Evolutionary conservation across 2,329 filamentous ascomycete species (phyloP).

Genomic region (Sarocladium brachiariae): DNA sequence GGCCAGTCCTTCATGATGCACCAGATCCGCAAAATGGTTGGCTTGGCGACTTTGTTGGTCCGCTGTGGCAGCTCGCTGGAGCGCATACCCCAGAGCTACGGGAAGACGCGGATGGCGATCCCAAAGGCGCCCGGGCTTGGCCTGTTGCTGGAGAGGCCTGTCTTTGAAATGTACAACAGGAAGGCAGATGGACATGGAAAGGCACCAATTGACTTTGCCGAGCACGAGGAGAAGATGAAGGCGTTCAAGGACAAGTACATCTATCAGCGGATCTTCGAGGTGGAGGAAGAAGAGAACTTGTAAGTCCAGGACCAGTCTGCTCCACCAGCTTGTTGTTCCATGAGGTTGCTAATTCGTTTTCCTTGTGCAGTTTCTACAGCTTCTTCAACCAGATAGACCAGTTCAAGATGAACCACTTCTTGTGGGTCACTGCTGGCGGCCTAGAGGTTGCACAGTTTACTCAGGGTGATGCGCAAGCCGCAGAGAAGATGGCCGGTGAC

Average conservation of each 20-base stretch:
- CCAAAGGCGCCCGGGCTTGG: slow-evolving; percentile 91
- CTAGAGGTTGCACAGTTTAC: slow-evolving; percentile 49
- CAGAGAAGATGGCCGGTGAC: slow-evolving; percentile 35
- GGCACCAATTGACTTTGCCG: slow-evolving; percentile 69
- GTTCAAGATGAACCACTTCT: slow-evolving; percentile 63
- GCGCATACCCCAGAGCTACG: slow-evolving; percentile 70
- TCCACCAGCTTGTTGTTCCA: no score
- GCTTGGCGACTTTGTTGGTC: slow-evolving; percentile 78
- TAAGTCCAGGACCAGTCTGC: no score
- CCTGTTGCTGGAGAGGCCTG: slow-evolving; percentile 78
- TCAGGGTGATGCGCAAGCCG: slow-evolving; percentile 23
- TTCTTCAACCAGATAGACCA: slow-evolving; percentile 78
- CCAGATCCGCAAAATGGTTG: slow-evolving; percentile 98
- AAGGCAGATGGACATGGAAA: slow-evolving; percentile 57
- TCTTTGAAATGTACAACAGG: slow-evolving; percentile 85
- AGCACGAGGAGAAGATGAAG: slow-evolving; percentile 70
- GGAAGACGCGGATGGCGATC: slow-evolving; percentile 66
- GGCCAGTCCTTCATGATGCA: slow-evolving; percentile 99
- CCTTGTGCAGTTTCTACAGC: slow-evolving; percentile 62
- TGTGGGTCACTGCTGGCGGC: slow-evolving; percentile 67
- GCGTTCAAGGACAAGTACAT: slow-evolving; percentile 91
- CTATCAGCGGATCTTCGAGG: slow-evolving; percentile 82
- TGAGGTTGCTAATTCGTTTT: no score
- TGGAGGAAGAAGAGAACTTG: slow-evolving; percentile 83
- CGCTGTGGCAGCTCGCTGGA: slow-evolving; percentile 71